Percentiles rank a stretch among this genome's conserved stretches.
These are phyloP conservation scores for Fistulifera pelliculosa DNA, from an alignment of 108 stramenopile genomes.

Conservation along the genomic window DNA sequence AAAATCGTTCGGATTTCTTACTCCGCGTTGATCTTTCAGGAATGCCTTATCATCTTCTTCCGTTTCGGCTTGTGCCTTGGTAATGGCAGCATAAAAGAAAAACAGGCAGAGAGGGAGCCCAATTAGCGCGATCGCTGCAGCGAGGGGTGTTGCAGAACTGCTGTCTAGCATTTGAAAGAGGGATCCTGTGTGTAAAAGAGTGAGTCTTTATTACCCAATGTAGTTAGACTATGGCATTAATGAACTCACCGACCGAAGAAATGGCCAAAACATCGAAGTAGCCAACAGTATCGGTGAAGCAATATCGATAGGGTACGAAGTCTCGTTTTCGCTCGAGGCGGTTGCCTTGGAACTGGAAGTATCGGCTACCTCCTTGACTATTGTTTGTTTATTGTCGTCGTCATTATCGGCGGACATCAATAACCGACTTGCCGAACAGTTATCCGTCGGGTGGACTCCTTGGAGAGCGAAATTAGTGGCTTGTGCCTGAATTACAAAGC, in stretches of 20 bases:
- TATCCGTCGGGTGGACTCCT: too few species aligned
- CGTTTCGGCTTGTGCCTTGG: conserved; percentile 70
- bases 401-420: too few species aligned
- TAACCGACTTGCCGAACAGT: too few species aligned
- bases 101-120: conserved; percentile 48
- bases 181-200: conserved; percentile 31
- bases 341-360: too few species aligned
- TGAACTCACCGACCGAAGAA: conserved; percentile 45
- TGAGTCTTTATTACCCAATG: neutral
- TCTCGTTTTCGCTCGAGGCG: too few species aligned
- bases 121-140: conserved; percentile 39
- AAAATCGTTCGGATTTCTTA: too few species aligned
- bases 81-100: conserved; percentile 70
- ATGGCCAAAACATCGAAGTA: conserved; percentile 74
- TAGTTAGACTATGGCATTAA: neutral
- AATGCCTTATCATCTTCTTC: conserved; percentile 66
- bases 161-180: conserved; percentile 57
- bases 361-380: too few species aligned
- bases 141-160: conserved; percentile 33
- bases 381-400: too few species aligned
- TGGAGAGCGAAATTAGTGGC: too few species aligned
- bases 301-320: conserved; percentile 30
- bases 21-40: too few species aligned
- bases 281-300: conserved; percentile 69
- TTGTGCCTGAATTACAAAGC: too few species aligned